phyloP scores from a whole-genome alignment of 257 asterid species.

The Plectranthus barbatus region DNA sequence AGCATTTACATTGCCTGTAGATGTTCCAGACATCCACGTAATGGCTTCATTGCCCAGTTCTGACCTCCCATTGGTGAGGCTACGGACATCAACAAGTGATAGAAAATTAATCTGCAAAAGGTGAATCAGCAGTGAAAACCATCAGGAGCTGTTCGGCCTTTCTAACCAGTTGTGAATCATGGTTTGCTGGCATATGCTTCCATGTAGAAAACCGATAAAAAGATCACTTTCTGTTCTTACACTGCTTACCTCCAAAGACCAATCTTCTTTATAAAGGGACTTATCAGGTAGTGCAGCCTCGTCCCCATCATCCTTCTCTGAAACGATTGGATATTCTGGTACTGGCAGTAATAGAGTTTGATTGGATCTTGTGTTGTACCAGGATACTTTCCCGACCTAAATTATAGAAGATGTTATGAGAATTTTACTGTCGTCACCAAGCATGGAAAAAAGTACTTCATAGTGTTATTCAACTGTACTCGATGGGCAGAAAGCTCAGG shows the following conservation, averaged over 20 bases:
- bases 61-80: constrained; percentile 32
- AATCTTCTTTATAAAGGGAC: constrained; percentile 67
- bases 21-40: constrained; percentile 24
- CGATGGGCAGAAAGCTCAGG: constrained; percentile 73
- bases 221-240: background rate
- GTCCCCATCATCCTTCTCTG: constrained; percentile 33
- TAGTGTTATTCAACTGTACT: constrained; percentile 35
- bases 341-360: constrained; percentile 44
- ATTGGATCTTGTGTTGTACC: constrained; percentile 37
- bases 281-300: constrained; percentile 37
- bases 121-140: constrained; percentile 1
- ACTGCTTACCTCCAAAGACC: constrained; percentile 72
- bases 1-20: constrained; percentile 22
- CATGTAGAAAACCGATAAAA: background rate
- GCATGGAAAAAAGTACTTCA: background rate
- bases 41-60: constrained; percentile 24
- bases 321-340: constrained; percentile 51
- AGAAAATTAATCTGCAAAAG: constrained; percentile 61
- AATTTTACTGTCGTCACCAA: background rate
- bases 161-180: background rate
- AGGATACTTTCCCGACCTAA: constrained; percentile 75
- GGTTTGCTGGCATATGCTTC: background rate
- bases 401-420: constrained; percentile 1
- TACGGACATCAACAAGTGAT: constrained; percentile 67
- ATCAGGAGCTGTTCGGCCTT: constrained; percentile 2